Conservation (phyloP, 345 rosid genomes). For the Camelina laxa region DNA sequence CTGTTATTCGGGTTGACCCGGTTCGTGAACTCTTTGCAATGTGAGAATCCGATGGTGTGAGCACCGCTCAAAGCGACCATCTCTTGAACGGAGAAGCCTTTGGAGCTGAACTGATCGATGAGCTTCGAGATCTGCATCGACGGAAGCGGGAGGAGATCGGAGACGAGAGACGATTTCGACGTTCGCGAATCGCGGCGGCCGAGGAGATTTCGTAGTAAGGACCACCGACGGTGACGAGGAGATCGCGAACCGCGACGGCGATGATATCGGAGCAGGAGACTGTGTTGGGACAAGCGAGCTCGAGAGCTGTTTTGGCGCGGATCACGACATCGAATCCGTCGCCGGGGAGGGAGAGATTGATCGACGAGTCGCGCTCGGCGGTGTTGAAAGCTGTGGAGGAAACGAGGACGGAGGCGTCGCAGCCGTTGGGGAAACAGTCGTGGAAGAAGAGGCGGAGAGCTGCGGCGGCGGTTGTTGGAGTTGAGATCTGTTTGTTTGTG, state of each 20-base stretch:
- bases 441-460: conserved; percentile 79
- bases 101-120: conserved; percentile 57
- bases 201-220: conserved; percentile 70
- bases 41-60: conserved; percentile 90
- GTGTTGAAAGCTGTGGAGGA: conserved; percentile 66
- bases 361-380: conserved; percentile 80
- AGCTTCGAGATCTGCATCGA: conserved; percentile 60
- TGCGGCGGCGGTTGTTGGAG: conserved; percentile 88
- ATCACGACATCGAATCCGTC: conserved; percentile 83
- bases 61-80: conserved; percentile 91
- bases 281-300: conserved; percentile 77
- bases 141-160: conserved; percentile 67
- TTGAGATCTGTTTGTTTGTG: conserved; percentile 73
- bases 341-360: conserved; percentile 86
- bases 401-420: conserved; percentile 75
- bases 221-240: conserved; percentile 66
- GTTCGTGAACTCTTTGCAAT: conserved; percentile 72
- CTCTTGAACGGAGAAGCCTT: conserved; percentile 71
- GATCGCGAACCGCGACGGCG: conserved; percentile 79
- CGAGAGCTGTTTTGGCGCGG: conserved; percentile 86
- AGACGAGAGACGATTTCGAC: conserved; percentile 55
- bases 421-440: conserved; percentile 81
- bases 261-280: conserved; percentile 95
- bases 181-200: conserved; percentile 71
- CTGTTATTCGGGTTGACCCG: conserved; percentile 45